Evolutionary conservation across 495 filamentous ascomycete genomes (phyloP), one percentile per base, ranked within the genome.

Genomic region (Penicillium fimorum): DNA sequence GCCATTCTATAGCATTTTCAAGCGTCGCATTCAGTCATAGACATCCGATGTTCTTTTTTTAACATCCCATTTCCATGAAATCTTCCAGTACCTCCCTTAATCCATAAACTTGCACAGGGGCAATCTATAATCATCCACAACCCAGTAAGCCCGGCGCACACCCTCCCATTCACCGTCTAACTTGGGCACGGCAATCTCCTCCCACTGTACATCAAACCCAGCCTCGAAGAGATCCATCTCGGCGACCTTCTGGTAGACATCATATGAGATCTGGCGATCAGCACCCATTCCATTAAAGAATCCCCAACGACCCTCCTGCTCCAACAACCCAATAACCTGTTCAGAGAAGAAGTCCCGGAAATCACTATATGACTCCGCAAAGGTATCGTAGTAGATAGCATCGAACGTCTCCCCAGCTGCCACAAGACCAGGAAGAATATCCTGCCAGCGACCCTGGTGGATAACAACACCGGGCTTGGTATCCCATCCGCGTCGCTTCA

Each of bases 251-350:
- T 85, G 86, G 69, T 98, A 97, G 3, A 97, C 92, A 78, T 97
- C 94, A 66, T 97, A 96, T 69, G 90, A 93, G 49, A 96, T 86
- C 65, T 88, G 83, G 25, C 93, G 79, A 76, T 98, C 94, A 5
- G 95, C 94, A 0, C 94, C 94, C 56, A 97, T 82, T 0, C 94
- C 94, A 68, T 97, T 94, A 71, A 97, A 98, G 76, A 96, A 97
- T 20, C 91, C 84, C 75, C 95, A 98, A 17, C 76, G 82, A 0
- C 92, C 90, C 15, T 85, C 70, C 45, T 80, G 74, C 65, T 88
- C 87, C 4, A 98, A 73, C 41, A 97, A 67, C 0, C 82, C 86
- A 45, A 95, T 87, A 0, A 97, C 84, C 59, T 86, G 86, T 67
- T 98, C 93, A 12, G 80, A 84, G 70, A 98, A 96, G 75, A 98